phyloP scores from a whole-genome alignment of 305 asterid species.

The Vinca major region DNA sequence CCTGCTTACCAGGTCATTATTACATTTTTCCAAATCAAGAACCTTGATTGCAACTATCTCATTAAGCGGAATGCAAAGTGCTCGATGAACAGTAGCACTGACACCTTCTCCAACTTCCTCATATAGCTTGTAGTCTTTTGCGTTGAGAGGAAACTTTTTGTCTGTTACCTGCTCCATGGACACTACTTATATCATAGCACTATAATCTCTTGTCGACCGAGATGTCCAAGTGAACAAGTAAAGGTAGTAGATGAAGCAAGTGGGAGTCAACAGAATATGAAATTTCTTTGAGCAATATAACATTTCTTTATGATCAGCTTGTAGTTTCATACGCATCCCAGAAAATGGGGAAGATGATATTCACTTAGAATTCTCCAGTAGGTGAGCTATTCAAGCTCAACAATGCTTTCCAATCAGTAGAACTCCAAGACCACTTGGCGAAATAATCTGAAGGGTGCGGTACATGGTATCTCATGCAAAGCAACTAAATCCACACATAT shows the following conservation, averaged over 20 bases:
- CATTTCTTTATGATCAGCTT: conserved; percentile 5
- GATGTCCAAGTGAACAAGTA: conserved; percentile 7
- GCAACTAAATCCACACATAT: background rate
- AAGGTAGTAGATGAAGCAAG: background rate
- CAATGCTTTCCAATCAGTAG: background rate
- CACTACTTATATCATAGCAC: conserved; percentile 24
- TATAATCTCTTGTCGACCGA: conserved; percentile 18
- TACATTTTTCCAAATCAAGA: conserved; percentile 95
- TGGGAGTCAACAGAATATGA: conserved; percentile 2
- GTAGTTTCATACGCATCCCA: background rate
- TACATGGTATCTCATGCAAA: background rate
- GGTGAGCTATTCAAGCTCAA: conserved; percentile 2
- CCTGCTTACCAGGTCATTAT: conserved; percentile 73
- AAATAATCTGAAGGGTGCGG: background rate
- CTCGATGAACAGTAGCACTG: conserved; percentile 85
- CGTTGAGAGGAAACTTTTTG: conserved; percentile 63
- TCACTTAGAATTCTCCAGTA: background rate
- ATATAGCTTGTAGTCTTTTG: conserved; percentile 57
- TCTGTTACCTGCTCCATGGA: conserved; percentile 42
- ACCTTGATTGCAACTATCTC: conserved; percentile 91
- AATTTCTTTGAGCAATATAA: conserved; percentile 8
- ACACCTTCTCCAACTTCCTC: conserved; percentile 99
- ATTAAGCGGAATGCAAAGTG: conserved; percentile 66
- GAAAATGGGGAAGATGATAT: background rate
- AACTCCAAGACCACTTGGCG: background rate